A percentile compares a stretch with the other conserved stretches of the same genome.
phyloP scores from a whole-genome alignment of 257 asterid genomes.

The Capsicum pubescens region DNA sequence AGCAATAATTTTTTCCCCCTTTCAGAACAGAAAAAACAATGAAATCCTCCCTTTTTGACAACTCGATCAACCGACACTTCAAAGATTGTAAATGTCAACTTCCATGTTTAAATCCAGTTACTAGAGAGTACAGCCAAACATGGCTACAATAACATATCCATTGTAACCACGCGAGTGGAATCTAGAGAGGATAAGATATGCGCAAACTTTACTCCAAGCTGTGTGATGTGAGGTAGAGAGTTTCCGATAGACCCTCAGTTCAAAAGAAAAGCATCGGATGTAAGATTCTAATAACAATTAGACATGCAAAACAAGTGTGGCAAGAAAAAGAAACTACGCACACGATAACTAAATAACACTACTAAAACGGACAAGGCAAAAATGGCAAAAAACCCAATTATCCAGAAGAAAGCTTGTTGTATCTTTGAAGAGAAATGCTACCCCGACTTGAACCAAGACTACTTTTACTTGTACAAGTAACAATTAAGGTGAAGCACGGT shows the following conservation, averaged over 20 bases:
- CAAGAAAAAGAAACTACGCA: background rate
- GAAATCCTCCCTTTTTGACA: no score
- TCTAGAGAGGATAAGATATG: background rate
- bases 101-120: no score
- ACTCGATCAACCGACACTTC: background rate
- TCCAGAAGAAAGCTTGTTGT: background rate
- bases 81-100: no score
- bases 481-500: background rate
- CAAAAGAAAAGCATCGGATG: no score
- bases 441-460: background rate
- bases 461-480: background rate
- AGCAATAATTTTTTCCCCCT: background rate
- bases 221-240: no score
- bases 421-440: background rate
- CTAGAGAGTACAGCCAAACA: background rate
- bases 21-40: background rate
- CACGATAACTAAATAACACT: no score
- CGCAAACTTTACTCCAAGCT: no score
- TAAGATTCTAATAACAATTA: no score
- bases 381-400: background rate
- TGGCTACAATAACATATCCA: background rate
- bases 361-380: background rate
- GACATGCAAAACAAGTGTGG: no score
- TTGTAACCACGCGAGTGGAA: background rate
- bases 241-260: no score